Evolutionary conservation across 164 flowering plant species (phyloP), one percentile per base, ranked within the genome.

Genomic region (Buxus sempervirens): DNA sequence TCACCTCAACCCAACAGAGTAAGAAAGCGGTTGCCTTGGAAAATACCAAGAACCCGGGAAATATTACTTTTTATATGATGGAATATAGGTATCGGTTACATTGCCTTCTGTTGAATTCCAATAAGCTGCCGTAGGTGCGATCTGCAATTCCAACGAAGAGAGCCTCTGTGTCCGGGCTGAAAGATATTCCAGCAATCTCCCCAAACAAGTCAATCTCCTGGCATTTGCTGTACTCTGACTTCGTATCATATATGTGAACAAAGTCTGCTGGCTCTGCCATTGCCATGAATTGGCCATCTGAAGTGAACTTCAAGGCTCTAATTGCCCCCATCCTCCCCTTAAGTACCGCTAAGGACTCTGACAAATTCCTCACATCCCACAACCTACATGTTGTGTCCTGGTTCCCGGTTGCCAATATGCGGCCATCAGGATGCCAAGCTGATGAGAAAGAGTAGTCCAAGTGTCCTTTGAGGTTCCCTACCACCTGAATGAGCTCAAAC

Each of bases 261-360:
- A 91, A 94, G 77, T 94, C 98, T 14, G 98, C 98, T 1, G 96
- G 90, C 80, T 94, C 98, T 6, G 97, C 92, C 92, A 89, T 89
- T 3, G 96, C 95, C 89, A 94, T 69, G 74, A 87, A 94, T 14
- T 81, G 82, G 18, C 98, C 97, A 64, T 90, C 96, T 6, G 92
- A 78, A 9, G 82, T 84, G 89, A 91, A 94, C 72, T 81, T 85
- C 6, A 94, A 49, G 41, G 88, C 81, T 66, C 97, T 84, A 38
- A 94, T 88, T 9, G 97, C 97, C 7, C 97, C 98, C 89, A 94
- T 94, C 53, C 86, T 80, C 18, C 98, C 98, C 72, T 91, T 86
- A 21, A 94, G 75, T 2, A 94, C 90, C 10, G 79, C 76, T 9
- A 90, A n/a, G 23, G 95, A 89, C 70, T 83, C 28, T 0, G 92